Evolutionary conservation across 2,329 filamentous ascomycete genomes (phyloP), one percentile per base, ranked within the genome.

Genomic region (Nigrospora oryzae): DNA sequence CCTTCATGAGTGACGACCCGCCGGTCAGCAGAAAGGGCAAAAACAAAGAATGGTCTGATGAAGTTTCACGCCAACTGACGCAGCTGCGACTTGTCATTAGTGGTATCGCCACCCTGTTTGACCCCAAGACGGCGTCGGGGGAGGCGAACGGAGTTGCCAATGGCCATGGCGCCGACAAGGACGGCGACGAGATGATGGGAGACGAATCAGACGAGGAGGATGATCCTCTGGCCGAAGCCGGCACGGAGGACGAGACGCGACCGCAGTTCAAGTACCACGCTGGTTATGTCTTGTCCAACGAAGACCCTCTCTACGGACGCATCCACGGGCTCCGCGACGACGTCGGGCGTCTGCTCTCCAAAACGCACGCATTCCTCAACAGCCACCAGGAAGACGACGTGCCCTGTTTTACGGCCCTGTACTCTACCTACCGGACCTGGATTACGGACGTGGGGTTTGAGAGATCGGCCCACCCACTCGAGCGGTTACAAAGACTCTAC

Each of bases 11-110:
- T 49, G 83, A 88, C 38, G 78, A 84, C 33, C 84, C 89, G 1
- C 84, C 82, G 3, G 84, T 97, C 43, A 94, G 89, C 63, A 80
- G 91, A 46, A 91, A 90, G 53, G 93, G 93, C 34, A 95, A 91
- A 62, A 94, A 95, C 54, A 98, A 97, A 65, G 91, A 96, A 56
- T 98, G 93, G 93, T 96, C 91, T 0, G 93, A 98, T 61, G 94
- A 98, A 62, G 84, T 97, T 28, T 91, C 89, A 2, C 75, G 93
- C 45, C 89, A 95, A 53, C 75, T 98, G 46, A 87, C 91, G 12
- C 83, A 96, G 42, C 73, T 98, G 13, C 78, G 91, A 30, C 74
- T 98, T n/a, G 81, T 95, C 38, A 81, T 95, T 23, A 94, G 91
- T 3, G 93, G 93, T 43, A 83, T 95, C 46, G 90, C 91, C 8